A percentile compares a stretch with the other conserved stretches of the same genome.
Evolutionary conservation across 257 asterid genomes (phyloP).

Genomic region (Gentiana straminea): DNA sequence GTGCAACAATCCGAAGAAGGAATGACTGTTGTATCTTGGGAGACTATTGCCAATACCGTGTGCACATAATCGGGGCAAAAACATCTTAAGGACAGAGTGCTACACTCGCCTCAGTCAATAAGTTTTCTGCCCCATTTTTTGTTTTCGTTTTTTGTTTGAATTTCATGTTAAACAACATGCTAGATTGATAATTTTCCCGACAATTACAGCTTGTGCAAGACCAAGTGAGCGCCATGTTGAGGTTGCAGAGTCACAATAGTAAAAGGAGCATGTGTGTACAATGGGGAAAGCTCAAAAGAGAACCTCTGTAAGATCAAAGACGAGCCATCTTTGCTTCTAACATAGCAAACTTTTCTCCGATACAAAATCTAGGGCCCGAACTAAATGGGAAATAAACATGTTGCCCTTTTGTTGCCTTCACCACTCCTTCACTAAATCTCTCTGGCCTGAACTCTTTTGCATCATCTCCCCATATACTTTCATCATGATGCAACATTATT

Average conservation of each 20-base stretch:
- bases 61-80: no score
- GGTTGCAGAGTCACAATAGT: background rate
- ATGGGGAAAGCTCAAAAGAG: constrained; percentile 15
- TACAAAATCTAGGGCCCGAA: constrained; percentile 18
- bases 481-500: constrained; percentile 13
- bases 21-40: no score
- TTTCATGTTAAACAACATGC: no score
- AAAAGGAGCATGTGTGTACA: constrained; percentile 17
- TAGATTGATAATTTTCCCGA: no score
- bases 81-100: no score
- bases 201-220: constrained; percentile 11
- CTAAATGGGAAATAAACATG: constrained; percentile 14
- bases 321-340: constrained; percentile 18
- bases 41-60: no score
- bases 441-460: constrained; percentile 21
- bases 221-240: constrained; percentile 18
- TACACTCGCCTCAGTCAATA: no score
- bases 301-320: constrained; percentile 10
- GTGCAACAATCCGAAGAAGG: no score
- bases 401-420: constrained; percentile 19
- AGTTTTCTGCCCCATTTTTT: no score
- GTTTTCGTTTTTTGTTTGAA: no score
- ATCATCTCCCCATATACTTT: constrained; percentile 18
- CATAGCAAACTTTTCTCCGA: constrained; percentile 18
- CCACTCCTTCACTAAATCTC: constrained; percentile 17